Evolutionary conservation across 768 basidiomycete genomes (phyloP), one percentile per base, ranked within the genome.

Genomic region (Phlebiopsis gigantea): DNA sequence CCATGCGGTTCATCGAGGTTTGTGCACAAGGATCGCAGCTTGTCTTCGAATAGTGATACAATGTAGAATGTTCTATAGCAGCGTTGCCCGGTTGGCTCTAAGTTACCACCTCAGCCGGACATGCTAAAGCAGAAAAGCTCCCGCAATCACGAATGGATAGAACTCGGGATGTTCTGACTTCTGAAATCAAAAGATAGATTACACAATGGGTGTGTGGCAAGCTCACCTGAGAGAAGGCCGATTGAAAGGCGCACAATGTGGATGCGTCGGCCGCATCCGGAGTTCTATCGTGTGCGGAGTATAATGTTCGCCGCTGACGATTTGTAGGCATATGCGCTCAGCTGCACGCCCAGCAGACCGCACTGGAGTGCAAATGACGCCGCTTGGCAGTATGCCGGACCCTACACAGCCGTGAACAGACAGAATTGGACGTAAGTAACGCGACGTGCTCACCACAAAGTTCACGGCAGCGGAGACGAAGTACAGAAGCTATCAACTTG

Each of bases 281-380:
- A 44, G 55, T 56, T 56, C 55, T 47, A 56, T 56, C 55, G 55
- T 28, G 25, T 29, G 46, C 55, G 17, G 22, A 41, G 14, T 51
- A 21, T 7, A 10, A 31, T 41, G 2, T 22, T 9, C 17, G 34
- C 34, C 17, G 12, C 34, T 39, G 12, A 12, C 34, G 34, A 39
- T 39, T 39, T 39, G 34, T 39, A 39, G 34, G n/a, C n/a, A n/a
- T 39, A 39, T 39, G 34, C 17, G 12, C 34, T 39, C 34, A 17
- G 34, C 34, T 39, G 34, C 34, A 39, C 8, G 34, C 34, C n/a
- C n/a, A n/a, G n/a, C n/a, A n/a, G n/a, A n/a, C n/a, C n/a, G n/a
- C n/a, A n/a, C n/a, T n/a, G n/a, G n/a, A n/a, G n/a, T n/a, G n/a
- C n/a, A n/a, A n/a, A 39, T 39, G 2, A 39, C 34, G 34, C 12